Evolutionary conservation across 2,329 filamentous ascomycete genomes (phyloP), one percentile per base, ranked within the genome.

Genomic region (Chaetomium strumarium): DNA sequence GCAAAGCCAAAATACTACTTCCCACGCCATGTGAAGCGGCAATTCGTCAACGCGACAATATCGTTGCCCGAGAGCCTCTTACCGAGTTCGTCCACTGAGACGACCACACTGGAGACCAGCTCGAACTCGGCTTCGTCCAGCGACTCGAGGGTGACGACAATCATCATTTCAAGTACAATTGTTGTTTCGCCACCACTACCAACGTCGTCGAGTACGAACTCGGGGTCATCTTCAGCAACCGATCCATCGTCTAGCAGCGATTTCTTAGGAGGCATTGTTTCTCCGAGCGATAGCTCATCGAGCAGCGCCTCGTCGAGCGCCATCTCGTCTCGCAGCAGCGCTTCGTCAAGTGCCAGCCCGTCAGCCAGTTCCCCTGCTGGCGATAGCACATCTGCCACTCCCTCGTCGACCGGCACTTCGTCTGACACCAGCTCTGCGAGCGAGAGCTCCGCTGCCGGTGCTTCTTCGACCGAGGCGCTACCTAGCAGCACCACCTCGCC

Each of bases 1-100:
- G 65, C 36, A 67, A 74, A 70, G 56, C 78, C 78, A 16, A 75
- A 72, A 63, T 78, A 80, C 62, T 83, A 81, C 64, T 82, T 77
- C 57, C 80, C 80, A 12, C 72, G 75, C 51, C 72, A 80, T 40
- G 70, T 83, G 61, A 81, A 76, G 68, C 73, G 78, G 50, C 70
- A 76, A 53, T 70, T 74, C 49, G 60, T 62, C 55, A 78, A 78
- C 61, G 65, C 64, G 13, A 75, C 73, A n/a, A 63, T 65, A 55
- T 70, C 70, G 38, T 63, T 64, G 47, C 50, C 60, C 29, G 60
- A 52, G 11, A 38, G 19, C 19, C 6, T 47, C 2, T 40, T 24
- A 20, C 44, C 52, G 42, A 51, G 16, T 39, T 39, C 50, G 37
- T 40, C 39, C 10, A 42, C 54, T 6, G 55, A 48, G 9, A 54